Base-by-base conservation (phyloP, 129 eudicot species). In the Sambucus nigra region DNA sequence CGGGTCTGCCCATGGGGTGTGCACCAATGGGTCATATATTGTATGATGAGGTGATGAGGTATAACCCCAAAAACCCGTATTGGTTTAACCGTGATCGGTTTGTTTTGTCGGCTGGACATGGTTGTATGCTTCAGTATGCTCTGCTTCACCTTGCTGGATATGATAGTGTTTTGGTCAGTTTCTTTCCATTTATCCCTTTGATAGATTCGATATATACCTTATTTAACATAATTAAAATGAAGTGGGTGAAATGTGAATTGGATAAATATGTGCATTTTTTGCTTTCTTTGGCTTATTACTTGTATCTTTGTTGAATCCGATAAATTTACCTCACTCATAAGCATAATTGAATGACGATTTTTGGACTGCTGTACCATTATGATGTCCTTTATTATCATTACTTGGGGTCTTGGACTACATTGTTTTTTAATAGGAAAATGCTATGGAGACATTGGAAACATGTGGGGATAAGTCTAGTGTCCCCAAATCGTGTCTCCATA, bases 71-170 rank as follows among this genome's bases (percentile, higher is more conserved):
- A 84, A 91, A 91, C 41, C 97, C 97, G 25, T 84, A 75, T 51
- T 89, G 97, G 97, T 89, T 89, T 29, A 89, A 89, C 42, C 74
- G 97, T 41, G 97, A 89, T 68, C 87, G 97, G 24, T 89, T 89
- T 52, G 97, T 89, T 45, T 60, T 89, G n/a, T 89, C 97, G 51
- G 97, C 97, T 52, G 86, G 81, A 13, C 86, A 74, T 55, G 86
- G 86, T 1, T 79, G 86, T 53, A 80, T 80, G 86, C 45, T 79
- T 12, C 86, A 73, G 29, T 79, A 79, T 61, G 86, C 86, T 27
- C 52, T 79, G 22, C 81, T 80, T 39, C 73, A 80, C 53, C 35
- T 80, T 1, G 79, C 87, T 68, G 87, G 87, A 10, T 80, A 75
- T 25, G 87, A 75, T 17, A 67, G 76, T 64, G 79, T 80, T 48